phyloP scores from a whole-genome alignment of 371 early-diverging fungal species.

The Mortierella sp. region DNA sequence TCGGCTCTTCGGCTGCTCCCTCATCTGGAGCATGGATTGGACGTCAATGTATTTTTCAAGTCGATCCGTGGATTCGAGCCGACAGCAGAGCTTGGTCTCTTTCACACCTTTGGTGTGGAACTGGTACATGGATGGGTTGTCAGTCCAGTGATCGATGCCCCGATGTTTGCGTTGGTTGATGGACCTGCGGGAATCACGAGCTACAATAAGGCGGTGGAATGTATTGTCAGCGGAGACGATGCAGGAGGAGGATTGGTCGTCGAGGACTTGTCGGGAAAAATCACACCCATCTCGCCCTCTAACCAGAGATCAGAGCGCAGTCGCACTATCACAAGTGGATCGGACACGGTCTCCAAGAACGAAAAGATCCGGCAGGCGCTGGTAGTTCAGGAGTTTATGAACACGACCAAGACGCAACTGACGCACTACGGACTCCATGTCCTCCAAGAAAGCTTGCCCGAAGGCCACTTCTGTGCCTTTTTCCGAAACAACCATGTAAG shows the following conservation, averaged over 20 bases:
- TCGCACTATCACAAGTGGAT: constrained; percentile 4
- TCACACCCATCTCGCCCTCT: constrained; percentile 16
- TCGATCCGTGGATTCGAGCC: constrained; percentile 84
- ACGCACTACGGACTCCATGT: constrained; percentile 83
- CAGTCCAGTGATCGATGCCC: constrained; percentile 77
- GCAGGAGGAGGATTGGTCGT: constrained; percentile 58
- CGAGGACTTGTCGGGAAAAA: constrained; percentile 36
- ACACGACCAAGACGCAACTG: constrained; percentile 84
- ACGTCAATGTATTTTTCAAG: constrained; percentile 89
- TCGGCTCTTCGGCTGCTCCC: constrained; percentile 64
- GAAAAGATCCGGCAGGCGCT: constrained; percentile 57
- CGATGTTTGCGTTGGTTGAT: constrained; percentile 70
- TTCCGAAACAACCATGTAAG: constrained; percentile 95
- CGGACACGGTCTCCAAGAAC: constrained; percentile 20
- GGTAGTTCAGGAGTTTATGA: constrained; percentile 75
- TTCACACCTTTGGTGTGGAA: constrained; percentile 83
- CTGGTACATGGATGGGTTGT: constrained; percentile 94
- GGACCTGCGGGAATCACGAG: constrained; percentile 60
- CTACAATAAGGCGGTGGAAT: constrained; percentile 88
- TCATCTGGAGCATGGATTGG: constrained; percentile 70
- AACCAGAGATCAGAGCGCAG: neutral
- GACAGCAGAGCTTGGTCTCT: constrained; percentile 79
- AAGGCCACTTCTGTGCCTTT: constrained; percentile 76
- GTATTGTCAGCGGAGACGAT: constrained; percentile 77
- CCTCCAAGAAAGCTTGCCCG: constrained; percentile 73